A percentile compares a stretch with the other conserved stretches of the same genome.
Conservation (phyloP, 1,284 basidiomycete genomes). For the Rugosomyces carneus region DNA sequence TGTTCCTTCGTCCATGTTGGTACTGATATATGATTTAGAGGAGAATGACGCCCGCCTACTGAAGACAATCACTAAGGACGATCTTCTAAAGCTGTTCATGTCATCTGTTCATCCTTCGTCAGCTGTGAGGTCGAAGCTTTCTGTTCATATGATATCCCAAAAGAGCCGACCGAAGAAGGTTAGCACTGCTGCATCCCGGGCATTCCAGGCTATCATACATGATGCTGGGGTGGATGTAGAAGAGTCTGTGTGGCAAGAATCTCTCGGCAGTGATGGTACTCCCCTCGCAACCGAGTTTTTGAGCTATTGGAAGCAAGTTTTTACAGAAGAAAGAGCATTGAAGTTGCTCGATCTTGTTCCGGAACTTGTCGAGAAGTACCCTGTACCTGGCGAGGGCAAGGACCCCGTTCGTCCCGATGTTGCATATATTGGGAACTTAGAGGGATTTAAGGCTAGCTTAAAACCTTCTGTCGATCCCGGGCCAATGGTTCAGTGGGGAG, state of each 20-base stretch:
- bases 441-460: conserved; percentile 65
- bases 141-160: conserved; percentile 74
- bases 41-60: conserved; percentile 66
- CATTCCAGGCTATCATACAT: conserved; percentile 53
- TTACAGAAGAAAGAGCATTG: conserved; percentile 26
- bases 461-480: conserved; percentile 44
- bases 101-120: conserved; percentile 69
- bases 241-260: conserved; percentile 50
- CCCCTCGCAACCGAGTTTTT: conserved; percentile 36
- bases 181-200: conserved; percentile 59
- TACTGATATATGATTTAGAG: conserved; percentile 30
- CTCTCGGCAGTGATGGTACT: conserved; percentile 39
- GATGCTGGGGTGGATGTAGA: conserved; percentile 49
- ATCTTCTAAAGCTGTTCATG: conserved; percentile 75
- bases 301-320: conserved; percentile 33
- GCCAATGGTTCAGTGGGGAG: conserved; percentile 62
- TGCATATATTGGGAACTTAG: conserved; percentile 63
- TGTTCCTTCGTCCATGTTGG: neutral
- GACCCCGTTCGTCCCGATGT: conserved; percentile 45
- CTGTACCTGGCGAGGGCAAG: conserved; percentile 43
- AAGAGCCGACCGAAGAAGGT: conserved; percentile 56
- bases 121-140: conserved; percentile 67
- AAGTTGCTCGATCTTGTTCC: conserved; percentile 49
- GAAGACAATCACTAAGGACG: conserved; percentile 63
- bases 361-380: conserved; percentile 45